Conservation (phyloP, 192 early-diverging fungal genomes). For the Phycomyces blakesleeanus region DNA sequence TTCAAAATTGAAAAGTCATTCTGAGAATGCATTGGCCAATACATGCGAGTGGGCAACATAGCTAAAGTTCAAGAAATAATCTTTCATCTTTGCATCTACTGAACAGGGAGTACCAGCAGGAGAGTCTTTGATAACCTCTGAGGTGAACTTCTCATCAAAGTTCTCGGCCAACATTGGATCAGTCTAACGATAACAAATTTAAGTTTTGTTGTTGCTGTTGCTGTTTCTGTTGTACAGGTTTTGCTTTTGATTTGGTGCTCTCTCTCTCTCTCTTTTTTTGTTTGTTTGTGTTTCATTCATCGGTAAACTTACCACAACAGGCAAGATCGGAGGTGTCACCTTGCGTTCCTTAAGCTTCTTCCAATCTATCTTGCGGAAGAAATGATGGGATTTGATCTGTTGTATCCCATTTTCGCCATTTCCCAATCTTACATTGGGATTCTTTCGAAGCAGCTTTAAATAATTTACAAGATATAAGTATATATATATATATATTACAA, state of each 20-base stretch:
- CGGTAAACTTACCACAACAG: constrained; percentile 47
- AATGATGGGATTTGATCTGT: constrained; percentile 61
- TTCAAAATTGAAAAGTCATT: no score
- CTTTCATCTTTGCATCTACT: constrained; percentile 22
- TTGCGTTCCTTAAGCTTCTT: constrained; percentile 47
- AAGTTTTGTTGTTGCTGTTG: neutral
- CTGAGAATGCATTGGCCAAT: neutral
- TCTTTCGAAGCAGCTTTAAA: constrained; percentile 45
- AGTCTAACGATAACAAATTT: constrained; percentile 27
- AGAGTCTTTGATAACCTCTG: constrained; percentile 47
- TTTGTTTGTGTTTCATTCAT: no score
- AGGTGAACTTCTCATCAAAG: constrained; percentile 77
- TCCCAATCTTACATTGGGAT: constrained; percentile 47
- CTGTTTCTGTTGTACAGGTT: no score
- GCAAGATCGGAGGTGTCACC: constrained; percentile 66
- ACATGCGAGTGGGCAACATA: constrained; percentile 34
- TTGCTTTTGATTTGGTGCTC: neutral
- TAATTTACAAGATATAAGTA: no score
- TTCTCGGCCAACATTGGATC: constrained; percentile 70
- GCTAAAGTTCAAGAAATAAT: constrained; percentile 35
- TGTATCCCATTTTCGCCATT: constrained; percentile 45
- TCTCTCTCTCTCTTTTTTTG: no score
- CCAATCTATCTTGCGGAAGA: constrained; percentile 78
- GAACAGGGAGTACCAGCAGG: constrained; percentile 30
- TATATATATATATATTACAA: no score